These are phyloP conservation scores for Juncus inflexus DNA, from an alignment of 176 grass and related monocot species.

Conservation along the genomic window DNA sequence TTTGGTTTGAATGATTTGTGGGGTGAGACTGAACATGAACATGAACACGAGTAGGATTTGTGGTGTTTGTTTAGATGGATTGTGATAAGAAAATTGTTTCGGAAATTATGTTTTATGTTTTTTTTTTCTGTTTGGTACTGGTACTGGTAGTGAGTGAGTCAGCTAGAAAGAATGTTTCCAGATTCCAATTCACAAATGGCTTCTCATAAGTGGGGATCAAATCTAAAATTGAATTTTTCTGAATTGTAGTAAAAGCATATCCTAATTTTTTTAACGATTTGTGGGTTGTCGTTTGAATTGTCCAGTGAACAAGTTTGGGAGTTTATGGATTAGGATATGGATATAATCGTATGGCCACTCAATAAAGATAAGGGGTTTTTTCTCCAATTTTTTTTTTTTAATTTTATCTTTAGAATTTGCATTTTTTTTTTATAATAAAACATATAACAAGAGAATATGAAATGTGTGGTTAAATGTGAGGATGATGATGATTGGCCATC, in stretches of 20 bases:
- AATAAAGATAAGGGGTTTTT: constrained; percentile 13
- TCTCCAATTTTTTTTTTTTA: too few species aligned
- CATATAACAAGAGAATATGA: background rate
- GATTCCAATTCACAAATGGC: too few species aligned
- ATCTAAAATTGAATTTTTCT: background rate
- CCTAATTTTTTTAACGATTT: constrained; percentile 4
- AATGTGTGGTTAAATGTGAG: too few species aligned
- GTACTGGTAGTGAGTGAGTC: background rate
- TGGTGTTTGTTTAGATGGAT: background rate
- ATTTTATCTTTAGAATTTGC: too few species aligned
- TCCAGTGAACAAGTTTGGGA: background rate
- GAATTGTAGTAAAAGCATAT: constrained; percentile 4
- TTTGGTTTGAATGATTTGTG: constrained; percentile 35
- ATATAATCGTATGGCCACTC: background rate
- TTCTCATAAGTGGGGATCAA: background rate
- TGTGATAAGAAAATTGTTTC: constrained; percentile 2
- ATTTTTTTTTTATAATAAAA: background rate
- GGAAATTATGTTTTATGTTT: background rate
- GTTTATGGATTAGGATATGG: constrained; percentile 6
- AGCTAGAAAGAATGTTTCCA: too few species aligned
- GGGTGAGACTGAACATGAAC: constrained; percentile 32
- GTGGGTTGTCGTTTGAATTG: background rate
- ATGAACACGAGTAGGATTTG: constrained; percentile 3
- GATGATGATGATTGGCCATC: too few species aligned
- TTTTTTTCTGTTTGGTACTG: constrained; percentile 1